These are phyloP conservation scores for Metschnikowia aberdeeniae DNA, from an alignment of 805 yeast genomes.

Conservation along the genomic window DNA sequence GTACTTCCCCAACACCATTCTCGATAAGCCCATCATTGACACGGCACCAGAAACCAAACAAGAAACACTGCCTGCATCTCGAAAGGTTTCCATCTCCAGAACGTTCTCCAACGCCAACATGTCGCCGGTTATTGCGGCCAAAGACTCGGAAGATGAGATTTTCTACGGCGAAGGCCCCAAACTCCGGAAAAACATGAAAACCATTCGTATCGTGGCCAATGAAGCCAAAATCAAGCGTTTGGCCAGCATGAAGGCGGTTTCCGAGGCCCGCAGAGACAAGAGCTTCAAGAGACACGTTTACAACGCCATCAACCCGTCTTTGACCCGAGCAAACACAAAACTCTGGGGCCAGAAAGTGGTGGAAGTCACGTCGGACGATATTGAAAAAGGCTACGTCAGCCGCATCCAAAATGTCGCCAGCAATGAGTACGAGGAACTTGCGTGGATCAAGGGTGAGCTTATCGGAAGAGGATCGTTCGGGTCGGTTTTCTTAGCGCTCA, in stretches of 20 bases:
- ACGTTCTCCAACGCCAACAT: slow-evolving; percentile 42
- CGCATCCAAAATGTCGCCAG: slow-evolving; percentile 55
- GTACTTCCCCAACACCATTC: slow-evolving; percentile 87
- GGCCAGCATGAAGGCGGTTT: slow-evolving; percentile 21
- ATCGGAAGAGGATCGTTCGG: slow-evolving; percentile 98
- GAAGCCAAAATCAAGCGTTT: slow-evolving; percentile 59
- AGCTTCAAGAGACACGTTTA: slow-evolving; percentile 2
- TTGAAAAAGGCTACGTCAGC: slow-evolving; percentile 60
- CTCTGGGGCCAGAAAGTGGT: slow-evolving; percentile 96
- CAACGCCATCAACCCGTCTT: slow-evolving; percentile 6
- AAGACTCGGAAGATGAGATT: slow-evolving; percentile 30
- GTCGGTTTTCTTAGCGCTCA: slow-evolving; percentile 83
- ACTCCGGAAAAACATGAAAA: slow-evolving; percentile 67
- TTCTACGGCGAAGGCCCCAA: slow-evolving; percentile 40
- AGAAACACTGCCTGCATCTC: slow-evolving; percentile 19
- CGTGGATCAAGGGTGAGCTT: slow-evolving; percentile 96
- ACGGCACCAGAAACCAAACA: slow-evolving; percentile 56
- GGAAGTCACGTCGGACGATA: slow-evolving; percentile 76
- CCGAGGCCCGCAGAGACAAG: slow-evolving; percentile 5
- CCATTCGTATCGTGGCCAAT: slow-evolving; percentile 87
- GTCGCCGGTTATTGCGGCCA: slow-evolving; percentile 29
- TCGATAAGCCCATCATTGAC: slow-evolving; percentile 84
- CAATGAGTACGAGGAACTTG: slow-evolving; percentile 78
- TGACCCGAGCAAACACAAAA: slow-evolving; percentile 79
- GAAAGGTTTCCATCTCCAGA: slow-evolving; percentile 30